Base-by-base conservation (phyloP, 1,284 basidiomycete genomes). In the Marasmius tenuissimus region DNA sequence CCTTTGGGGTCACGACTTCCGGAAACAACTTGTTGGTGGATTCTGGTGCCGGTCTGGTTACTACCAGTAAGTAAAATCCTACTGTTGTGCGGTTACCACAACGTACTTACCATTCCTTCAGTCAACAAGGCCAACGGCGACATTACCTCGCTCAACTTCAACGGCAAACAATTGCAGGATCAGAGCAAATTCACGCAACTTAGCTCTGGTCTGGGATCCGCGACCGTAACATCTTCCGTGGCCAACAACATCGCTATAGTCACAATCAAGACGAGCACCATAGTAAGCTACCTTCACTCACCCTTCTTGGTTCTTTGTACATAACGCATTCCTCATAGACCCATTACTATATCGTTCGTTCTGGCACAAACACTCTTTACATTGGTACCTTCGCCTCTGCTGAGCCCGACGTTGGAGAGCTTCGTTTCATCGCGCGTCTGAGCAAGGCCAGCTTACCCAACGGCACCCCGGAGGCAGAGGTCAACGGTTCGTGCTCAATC, bases 401-500 rank as follows among this genome's bases (percentile, higher is more conserved):
- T 14, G 80, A 82, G 62, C 80, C 80, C 2, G 62, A 63, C 45
- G 77, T 84, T 22, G 81, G 81, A 38, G 81, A 83, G 64, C 72
- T 82, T 48, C 78, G 80, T 34, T 78, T 81, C 68, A 81, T 83
- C 63, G 80, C 80, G 14, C 79, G 81, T 38, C 73, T 83, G 34
- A 75, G 71, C n/a, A 78, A 76, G 59, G 70, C 76, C 4, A 69
- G 72, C 5, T 66, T 82, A 5, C 76, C 79, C 4, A 79, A 77
- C 62, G 80, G 81, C 11, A 66, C 72, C 22, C 66, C 71, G 3
- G 65, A 65, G 42, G 70, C 78, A 6, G 76, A 78, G 18, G 67
- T 81, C 6, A 68, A 76, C 16, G 78, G 54, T 56, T 11, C 20
- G 54, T 56, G 33, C 42, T 27, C 27, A 27, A 27, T 27, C 2